Conservation (phyloP, 176 grass and related monocot species). For the Juncus inflexus region DNA sequence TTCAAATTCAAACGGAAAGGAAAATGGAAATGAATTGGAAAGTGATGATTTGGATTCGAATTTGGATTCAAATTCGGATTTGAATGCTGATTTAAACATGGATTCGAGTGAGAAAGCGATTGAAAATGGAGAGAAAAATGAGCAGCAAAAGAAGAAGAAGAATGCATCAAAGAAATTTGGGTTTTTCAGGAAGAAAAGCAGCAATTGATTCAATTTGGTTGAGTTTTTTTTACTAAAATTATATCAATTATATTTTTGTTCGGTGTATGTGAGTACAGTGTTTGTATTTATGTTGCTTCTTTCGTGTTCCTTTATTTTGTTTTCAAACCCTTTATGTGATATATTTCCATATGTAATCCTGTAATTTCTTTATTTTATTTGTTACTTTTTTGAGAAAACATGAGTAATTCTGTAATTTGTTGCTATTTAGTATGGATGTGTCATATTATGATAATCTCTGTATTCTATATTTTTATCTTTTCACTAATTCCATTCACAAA, state of each 20-base stretch:
- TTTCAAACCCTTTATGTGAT: conserved; percentile 21
- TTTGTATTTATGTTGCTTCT: conserved; percentile 27
- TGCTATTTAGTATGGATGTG: background rate
- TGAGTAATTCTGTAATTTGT: background rate
- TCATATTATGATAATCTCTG: background rate
- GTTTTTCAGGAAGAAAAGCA: conserved; percentile 77
- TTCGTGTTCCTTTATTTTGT: conserved; percentile 13
- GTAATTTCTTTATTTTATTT: conserved; percentile 17
- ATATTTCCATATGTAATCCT: conserved; percentile 24
- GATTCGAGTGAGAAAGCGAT: conserved; percentile 27
- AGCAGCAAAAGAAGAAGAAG: conserved; percentile 89
- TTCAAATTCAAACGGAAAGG: conserved; percentile 35
- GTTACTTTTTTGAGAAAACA: background rate
- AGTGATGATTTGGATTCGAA: conserved; percentile 53
- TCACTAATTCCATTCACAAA: too few relatives aligned
- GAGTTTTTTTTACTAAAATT: background rate
- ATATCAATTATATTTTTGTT: conserved; percentile 26
- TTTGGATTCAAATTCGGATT: conserved; percentile 27
- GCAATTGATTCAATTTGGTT: conserved; percentile 37
- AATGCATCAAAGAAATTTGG: conserved; percentile 67
- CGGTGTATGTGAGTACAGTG: conserved; percentile 7
- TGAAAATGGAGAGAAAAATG: conserved; percentile 45
- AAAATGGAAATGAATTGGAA: conserved; percentile 42
- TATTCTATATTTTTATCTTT: too few relatives aligned
- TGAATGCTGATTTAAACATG: too few relatives aligned